Percentiles rank a stretch among this genome's conserved stretches.
phyloP scores from a whole-genome alignment of 2,329 filamentous ascomycete genomes.

The Fusarium nanum region DNA sequence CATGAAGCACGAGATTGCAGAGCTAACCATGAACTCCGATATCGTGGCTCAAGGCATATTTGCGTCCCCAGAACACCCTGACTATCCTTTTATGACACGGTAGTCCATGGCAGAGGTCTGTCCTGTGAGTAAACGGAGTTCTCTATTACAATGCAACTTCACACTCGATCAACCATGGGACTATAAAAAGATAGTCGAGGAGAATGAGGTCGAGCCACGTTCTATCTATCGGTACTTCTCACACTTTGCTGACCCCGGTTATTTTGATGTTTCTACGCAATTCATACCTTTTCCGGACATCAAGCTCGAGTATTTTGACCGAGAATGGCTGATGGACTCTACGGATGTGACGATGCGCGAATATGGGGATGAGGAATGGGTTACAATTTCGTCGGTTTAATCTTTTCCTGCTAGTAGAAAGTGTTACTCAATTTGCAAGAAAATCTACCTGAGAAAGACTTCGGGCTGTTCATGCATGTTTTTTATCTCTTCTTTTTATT shows the following conservation, averaged over 20 bases:
- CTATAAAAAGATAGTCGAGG: not conserved
- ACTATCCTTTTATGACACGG: not conserved
- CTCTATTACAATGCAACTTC: conserved; percentile 15
- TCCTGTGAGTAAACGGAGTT: not conserved
- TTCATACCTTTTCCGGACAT: not conserved
- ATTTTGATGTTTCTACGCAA: too few species aligned
- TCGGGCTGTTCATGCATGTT: too few species aligned
- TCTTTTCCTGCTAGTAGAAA: too few species aligned
- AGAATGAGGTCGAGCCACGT: not conserved
- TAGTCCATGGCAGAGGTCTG: fast-evolving
- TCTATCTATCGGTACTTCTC: too few species aligned
- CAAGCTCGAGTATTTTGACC: not conserved
- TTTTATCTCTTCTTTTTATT: too few species aligned
- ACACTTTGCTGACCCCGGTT: too few species aligned
- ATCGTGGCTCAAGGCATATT: not conserved
- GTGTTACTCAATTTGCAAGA: too few species aligned
- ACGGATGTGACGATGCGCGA: not conserved
- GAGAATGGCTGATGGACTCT: not conserved
- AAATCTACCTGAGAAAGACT: too few species aligned
- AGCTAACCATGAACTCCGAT: not conserved
- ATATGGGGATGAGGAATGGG: not conserved
- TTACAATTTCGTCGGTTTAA: too few species aligned
- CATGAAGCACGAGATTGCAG: not conserved
- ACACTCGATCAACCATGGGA: conserved; percentile 2
- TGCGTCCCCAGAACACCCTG: fast-evolving